Base-by-base conservation (phyloP, 768 basidiomycete species). In the Collybia sp. region DNA sequence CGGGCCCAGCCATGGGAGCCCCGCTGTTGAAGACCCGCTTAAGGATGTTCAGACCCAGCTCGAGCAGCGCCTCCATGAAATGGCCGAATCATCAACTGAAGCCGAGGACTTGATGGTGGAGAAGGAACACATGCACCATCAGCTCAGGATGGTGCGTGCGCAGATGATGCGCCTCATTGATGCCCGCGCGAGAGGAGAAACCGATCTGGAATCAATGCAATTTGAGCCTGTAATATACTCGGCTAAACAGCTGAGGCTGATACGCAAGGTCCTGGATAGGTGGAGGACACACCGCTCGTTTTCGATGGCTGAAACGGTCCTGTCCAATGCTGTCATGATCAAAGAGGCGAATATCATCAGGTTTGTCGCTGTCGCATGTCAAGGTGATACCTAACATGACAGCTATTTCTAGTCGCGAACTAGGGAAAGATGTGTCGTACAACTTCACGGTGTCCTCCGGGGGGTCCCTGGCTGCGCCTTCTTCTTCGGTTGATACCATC, bases 311-410 rank as follows among this genome's bases (percentile, higher is more conserved):
- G 94, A 98, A 66, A 71, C 77, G 20, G 82, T 93, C 17, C 69
- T 98, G 43, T 83, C 86, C 5, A 85, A 79, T 59, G 94, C 94
- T 9, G 84, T 93, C 1, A 61, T 85, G 45, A 72, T 97, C 34
- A 94, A 96, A 65, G 96, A 99, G 66, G 95, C 93, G 5, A 97
- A 96, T 63, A 76, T 97, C 39, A 87, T 96, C 55, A 92, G 89
- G 87, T 85, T 50, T 40, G 48, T 55, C 40, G 3, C 31, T 51
- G 50, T 34, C 18, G 13, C 25, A 25, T 25, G 25, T 25, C 25
- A 25, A 25, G 25, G 25, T 25, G 25, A 25, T 25, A 25, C 25
- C 25, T 25, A 25, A 25, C 25, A 37, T 37, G 35, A 37, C 35
- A 32, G 40, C 34, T 51, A 20, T 46, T 47, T 42, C 34, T 59